Evolutionary conservation across 2,329 filamentous ascomycete genomes (phyloP), one percentile per base, ranked within the genome.

Genomic region (Cercospora sojina): DNA sequence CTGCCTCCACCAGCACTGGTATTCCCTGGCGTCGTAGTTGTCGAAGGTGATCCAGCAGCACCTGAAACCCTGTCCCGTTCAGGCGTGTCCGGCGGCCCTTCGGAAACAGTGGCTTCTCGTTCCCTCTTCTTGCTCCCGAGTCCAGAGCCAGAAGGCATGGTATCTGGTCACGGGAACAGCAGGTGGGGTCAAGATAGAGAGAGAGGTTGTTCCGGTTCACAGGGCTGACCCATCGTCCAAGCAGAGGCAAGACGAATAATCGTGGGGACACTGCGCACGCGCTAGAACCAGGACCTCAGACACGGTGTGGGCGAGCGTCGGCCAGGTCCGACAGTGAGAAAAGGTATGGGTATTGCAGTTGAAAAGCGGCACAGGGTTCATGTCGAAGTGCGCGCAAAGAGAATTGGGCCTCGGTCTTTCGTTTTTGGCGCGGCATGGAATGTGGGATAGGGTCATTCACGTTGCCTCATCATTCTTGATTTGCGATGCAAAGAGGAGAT

Each of bases 111-210:
- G 29, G 56, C 51, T 18, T 70, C 68, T 55, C 66, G 64, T 13
- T 70, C 70, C 43, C 70, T 67, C 60, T 70, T 71, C 65, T 68
- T 71, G 18, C 51, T 55, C 51, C 51, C 51, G 51, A 12, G 16
- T 27, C 43, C 43, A 25, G 59, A 25, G 59, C 59, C 59, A 62
- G 59, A 25, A 32, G 64, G 59, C 64, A 65, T 65, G n/a, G 59
- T 20, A 18, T 35, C 47, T 12, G 59, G 59, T 61, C 55, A 41
- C 31, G 35, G 55, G 38, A 51, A 35, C 16, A 51, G n/a, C 49
- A 56, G 41, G 18, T 61, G 38, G 63, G 55, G 64, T 47, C 47
- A 32, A 41, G 29, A 51, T 51, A 51, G 47, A 51, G 35, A 49
- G 1, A 25, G 18, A 51, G 47, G 47, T 51, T 38, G n/a, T 25